phyloP scores from a whole-genome alignment of 306 rosid genomes.

The Benincasa hispida region DNA sequence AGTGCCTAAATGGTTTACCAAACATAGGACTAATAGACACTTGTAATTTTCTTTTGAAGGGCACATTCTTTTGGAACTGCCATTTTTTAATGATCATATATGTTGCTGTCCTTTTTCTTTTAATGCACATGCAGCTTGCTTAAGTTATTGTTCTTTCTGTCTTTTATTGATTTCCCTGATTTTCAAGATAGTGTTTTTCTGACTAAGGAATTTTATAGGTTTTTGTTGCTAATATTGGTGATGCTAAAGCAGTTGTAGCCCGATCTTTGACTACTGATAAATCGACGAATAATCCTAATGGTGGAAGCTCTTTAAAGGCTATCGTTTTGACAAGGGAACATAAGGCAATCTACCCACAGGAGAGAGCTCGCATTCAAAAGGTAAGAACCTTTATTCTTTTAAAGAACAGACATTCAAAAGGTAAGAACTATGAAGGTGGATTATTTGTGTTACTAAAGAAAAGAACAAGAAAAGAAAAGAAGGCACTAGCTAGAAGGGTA shows the following conservation, averaged over 20 bases:
- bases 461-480: background rate
- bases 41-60: background rate
- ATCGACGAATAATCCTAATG: slow-evolving; percentile 29
- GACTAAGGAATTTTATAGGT: slow-evolving; percentile 27
- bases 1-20: background rate
- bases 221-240: slow-evolving; percentile 76
- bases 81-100: background rate
- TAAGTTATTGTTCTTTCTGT: background rate
- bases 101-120: background rate
- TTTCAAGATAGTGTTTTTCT: background rate
- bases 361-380: slow-evolving; percentile 85
- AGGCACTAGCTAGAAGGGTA: background rate
- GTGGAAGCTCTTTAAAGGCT: slow-evolving; percentile 44
- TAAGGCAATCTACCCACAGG: slow-evolving; percentile 79
- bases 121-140: background rate
- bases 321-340: slow-evolving; percentile 88
- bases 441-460: background rate
- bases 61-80: background rate
- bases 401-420: slow-evolving; percentile 41
- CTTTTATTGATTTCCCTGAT: background rate
- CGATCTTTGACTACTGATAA: slow-evolving; percentile 41
- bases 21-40: background rate
- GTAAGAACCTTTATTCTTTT: slow-evolving; percentile 14
- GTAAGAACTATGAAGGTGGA: slow-evolving; percentile 22
- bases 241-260: slow-evolving; percentile 86